Percentiles rank a stretch among this genome's conserved stretches.
phyloP scores from a whole-genome alignment of 2,329 filamentous ascomycete species.

The Lanzia echinophila region DNA sequence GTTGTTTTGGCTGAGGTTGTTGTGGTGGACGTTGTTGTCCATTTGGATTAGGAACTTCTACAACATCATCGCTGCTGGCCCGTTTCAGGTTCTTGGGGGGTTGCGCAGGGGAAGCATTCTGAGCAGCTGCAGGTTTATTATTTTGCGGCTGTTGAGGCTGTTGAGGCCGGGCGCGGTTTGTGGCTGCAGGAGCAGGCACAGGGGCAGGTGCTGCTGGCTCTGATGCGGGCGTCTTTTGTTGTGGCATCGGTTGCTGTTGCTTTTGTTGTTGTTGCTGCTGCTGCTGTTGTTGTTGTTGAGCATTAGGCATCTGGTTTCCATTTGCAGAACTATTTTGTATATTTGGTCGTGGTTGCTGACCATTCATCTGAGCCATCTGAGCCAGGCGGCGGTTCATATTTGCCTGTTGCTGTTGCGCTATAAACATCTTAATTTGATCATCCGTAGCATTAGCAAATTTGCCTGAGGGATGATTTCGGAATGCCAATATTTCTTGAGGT shows the following conservation, averaged over 20 bases:
- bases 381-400: conserved; percentile 5
- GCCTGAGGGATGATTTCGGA: conserved; percentile 24
- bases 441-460: conserved; percentile 25
- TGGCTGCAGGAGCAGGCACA: not conserved
- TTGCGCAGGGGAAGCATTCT: conserved; percentile 28
- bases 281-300: conserved; percentile 8
- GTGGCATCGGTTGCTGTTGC: no score
- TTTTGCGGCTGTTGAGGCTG: conserved; percentile 11
- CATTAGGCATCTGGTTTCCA: not conserved
- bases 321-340: conserved; percentile 4
- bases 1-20: conserved; percentile 25
- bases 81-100: conserved; percentile 37
- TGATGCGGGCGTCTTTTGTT: not conserved
- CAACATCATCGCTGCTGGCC: conserved; percentile 38
- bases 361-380: conserved; percentile 9
- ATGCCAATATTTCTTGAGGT: conserved; percentile 21
- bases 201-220: conserved; percentile 7
- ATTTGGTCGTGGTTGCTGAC: conserved; percentile 10
- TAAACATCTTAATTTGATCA: conserved; percentile 27
- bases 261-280: conserved; percentile 4
- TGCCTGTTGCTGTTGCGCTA: conserved; percentile 19
- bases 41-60: conserved; percentile 36
- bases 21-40: conserved; percentile 15
- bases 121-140: conserved; percentile 16
- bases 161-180: conserved; percentile 14